Evolutionary conservation across 2,329 filamentous ascomycete species (phyloP), one percentile per base, ranked within the genome.

Genomic region (Xylariaceae sp.): DNA sequence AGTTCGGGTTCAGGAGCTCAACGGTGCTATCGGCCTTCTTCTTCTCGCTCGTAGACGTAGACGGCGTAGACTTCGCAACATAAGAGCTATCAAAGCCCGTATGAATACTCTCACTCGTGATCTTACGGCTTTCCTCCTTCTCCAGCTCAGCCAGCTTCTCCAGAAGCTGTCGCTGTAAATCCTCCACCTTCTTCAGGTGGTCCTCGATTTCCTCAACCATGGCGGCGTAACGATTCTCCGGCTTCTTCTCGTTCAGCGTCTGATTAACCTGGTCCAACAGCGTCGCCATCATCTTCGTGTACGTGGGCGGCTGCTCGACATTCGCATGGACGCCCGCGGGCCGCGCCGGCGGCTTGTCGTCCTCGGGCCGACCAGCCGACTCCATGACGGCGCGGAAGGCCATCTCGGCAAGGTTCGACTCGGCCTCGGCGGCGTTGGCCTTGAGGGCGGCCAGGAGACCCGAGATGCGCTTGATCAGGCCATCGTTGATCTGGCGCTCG

Each of bases 261-360:
- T 84, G 81, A 69, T 96, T 97, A 48, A 97, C 92, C 74, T 96
- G 89, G 70, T 99, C 94, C 17, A 97, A 83, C 68, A 99, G 76
- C n/a, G 88, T 86, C n/a, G 90, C 90, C 88, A 99, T 92, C 94
- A 99, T 99, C 79, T 95, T 91, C 45, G 91, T 94, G 72, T 96
- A 99, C 11, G 87, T 88, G 0, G 90, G 90, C 68, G 90, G 85
- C 70, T 82, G 86, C 72, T 88, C 84, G 67, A 88, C 86, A 57
- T 90, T 81, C 48, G 82, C 81, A 71, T 95, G 88, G 34, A 97
- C 88, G 51, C 90, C 92, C 65, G 87, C 87, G 1, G 92, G 92
- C 23, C 89, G 80, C 53, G 83, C 80, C 7, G 89, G 87, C 2
- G 91, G 89, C 62, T 85, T 84, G 71, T 91, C 85, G 69, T 95